Evolutionary conservation across 345 rosid genomes (phyloP), one percentile per base, ranked within the genome.

Genomic region (Populus deltoides): DNA sequence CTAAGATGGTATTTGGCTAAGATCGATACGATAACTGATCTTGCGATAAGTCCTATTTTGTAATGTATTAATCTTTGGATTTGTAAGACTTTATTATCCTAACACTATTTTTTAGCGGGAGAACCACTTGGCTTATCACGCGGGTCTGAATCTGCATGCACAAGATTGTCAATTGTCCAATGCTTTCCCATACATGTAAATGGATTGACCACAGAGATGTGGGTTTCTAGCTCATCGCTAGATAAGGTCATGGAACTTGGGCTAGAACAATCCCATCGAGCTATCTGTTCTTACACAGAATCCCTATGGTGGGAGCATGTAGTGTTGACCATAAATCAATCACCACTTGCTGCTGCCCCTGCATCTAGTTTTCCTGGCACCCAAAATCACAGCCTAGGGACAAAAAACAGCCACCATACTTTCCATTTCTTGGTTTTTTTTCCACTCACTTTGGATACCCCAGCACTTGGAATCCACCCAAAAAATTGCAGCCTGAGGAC

Each of bases 371-470:
- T 7, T 65, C 68, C 1, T 33, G 25, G 66, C 33, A 16, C 38
- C 10, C 38, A 43, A 11, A 43, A 43, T 43, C 47, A 65, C 11
- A 33, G 10, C 35, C 59, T n/a, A 9, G 4, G 53, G 22, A 10
- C 57, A 39, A 12, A 4, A 27, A 25, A 24, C 27, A 25, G 35
- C 38, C 45, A 61, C 57, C 68, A 59, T 43, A 20, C 7, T 16
- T 7, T 35, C 49, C 7, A 18, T 36, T 24, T 59, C 27, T 33
- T n/a, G 18, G 18, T 49, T 29, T 55, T 41, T 6, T 72, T 39
- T 68, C 80, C 74, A 5, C 67, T 73, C 74, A 67, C 43, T 61
- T 77, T 47, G 66, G 70, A 68, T 43, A 49, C 36, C 71, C 55
- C 49, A 66, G 4, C 47, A 20, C 41, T 29, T 47, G 67, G 2